Evolutionary conservation across 805 yeast genomes (phyloP).

Genomic region (Komagataella mondaviorum): DNA sequence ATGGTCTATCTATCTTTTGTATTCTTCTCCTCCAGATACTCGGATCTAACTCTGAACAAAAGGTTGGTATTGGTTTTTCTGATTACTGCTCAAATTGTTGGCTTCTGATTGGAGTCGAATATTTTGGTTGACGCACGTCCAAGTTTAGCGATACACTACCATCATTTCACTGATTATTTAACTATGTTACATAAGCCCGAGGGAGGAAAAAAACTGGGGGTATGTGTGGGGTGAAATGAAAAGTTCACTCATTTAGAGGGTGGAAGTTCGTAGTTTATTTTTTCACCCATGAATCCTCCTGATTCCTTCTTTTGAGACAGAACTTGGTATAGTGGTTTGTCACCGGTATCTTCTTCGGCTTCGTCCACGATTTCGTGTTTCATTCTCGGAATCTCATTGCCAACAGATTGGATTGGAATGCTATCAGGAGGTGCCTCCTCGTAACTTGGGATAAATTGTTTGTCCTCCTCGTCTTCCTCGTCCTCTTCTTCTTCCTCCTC

Average conservation of each 20-base stretch:
- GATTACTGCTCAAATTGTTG: background rate
- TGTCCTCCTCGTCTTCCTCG: conserved; percentile 10
- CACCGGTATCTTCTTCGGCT: background rate
- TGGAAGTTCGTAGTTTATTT: background rate
- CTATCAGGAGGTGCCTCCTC: background rate
- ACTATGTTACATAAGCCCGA: background rate
- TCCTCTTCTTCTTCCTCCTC: conserved; percentile 18
- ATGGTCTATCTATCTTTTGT: background rate
- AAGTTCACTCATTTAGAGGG: background rate
- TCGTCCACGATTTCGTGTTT: background rate
- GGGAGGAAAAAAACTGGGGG: too few relatives aligned
- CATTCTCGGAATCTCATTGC: background rate
- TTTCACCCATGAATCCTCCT: background rate
- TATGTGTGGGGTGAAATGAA: background rate
- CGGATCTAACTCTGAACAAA: background rate
- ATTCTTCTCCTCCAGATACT: background rate
- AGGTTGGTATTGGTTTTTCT: background rate
- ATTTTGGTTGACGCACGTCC: background rate
- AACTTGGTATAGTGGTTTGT: background rate
- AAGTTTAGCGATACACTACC: background rate
- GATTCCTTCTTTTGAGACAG: background rate
- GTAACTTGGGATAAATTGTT: background rate
- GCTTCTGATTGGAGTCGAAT: background rate
- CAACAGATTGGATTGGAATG: background rate
- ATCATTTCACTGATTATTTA: too few relatives aligned